Conservation (phyloP, 768 basidiomycete species). For the Rhodotorula kratochvilovae region DNA sequence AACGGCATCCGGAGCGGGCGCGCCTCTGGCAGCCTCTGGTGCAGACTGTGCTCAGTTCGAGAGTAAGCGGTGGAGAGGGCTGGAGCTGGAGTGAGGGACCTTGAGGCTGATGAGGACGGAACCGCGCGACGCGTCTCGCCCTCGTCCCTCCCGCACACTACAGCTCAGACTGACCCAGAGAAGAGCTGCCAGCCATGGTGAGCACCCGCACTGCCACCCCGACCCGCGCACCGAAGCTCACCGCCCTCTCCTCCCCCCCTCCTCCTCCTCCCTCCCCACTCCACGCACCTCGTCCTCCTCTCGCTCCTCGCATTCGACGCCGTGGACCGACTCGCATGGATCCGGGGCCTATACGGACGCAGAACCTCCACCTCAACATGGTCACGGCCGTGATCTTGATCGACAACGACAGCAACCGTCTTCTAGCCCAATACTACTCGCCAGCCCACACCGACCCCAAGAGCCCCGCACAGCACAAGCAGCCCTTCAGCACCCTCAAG, state of each 20-base stretch:
- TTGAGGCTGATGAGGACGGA: too few species aligned
- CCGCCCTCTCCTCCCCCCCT: neutral
- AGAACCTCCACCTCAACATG: slow-evolving; percentile 60
- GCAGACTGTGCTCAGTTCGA: too few species aligned
- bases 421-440: slow-evolving; percentile 91
- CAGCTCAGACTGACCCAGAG: too few species aligned
- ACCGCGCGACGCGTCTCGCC: neutral
- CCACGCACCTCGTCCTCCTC: neutral
- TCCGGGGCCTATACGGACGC: too few species aligned
- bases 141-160: neutral
- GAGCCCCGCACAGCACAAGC: slow-evolving; percentile 45
- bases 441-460: slow-evolving; percentile 56
- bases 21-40: too few species aligned
- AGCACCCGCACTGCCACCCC: too few species aligned
- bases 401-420: slow-evolving; percentile 90
- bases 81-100: too few species aligned
- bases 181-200: neutral
- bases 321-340: too few species aligned
- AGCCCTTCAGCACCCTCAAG: slow-evolving; percentile 58
- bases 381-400: slow-evolving; percentile 82
- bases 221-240: fast-evolving
- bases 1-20: too few species aligned
- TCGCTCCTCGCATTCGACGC: neutral
- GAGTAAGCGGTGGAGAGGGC: too few species aligned
- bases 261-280: neutral